A percentile compares a stretch with the other conserved stretches of the same genome.
Conservation (phyloP, 331 rosid species). For the Prunus yedoensis region DNA sequence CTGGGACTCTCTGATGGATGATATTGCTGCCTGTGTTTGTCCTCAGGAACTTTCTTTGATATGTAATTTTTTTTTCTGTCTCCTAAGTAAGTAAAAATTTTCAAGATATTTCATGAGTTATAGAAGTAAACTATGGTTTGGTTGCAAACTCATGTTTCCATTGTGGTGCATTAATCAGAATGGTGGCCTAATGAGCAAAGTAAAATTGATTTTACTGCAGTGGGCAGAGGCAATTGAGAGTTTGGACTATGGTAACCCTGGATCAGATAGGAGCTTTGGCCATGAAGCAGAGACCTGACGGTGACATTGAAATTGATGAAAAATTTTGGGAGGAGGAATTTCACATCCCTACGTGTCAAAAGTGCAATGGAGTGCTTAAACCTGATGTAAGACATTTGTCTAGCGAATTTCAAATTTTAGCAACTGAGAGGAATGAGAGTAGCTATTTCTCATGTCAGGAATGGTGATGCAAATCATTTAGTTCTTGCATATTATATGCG, state of each 20-base stretch:
- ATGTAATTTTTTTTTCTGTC: no score
- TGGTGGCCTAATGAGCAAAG: conserved; percentile 9
- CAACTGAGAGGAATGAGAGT: conserved; percentile 4
- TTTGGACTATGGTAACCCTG: conserved; percentile 66
- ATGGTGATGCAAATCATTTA: not conserved
- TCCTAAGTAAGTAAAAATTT: not conserved
- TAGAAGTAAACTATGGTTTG: not conserved
- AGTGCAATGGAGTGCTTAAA: conserved; percentile 87
- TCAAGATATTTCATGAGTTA: not conserved
- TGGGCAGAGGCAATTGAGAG: conserved; percentile 91
- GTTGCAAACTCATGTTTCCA: not conserved
- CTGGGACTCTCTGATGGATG: not conserved
- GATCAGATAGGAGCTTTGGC: conserved; percentile 88
- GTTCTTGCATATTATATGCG: not conserved
- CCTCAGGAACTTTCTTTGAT: not conserved
- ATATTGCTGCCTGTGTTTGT: not conserved
- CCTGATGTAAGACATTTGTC: conserved; percentile 67
- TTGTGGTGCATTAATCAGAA: not conserved
- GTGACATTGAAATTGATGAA: conserved; percentile 95
- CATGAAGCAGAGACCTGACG: conserved; percentile 98
- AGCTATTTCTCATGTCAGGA: not conserved
- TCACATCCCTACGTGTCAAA: conserved; percentile 72
- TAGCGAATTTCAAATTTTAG: conserved; percentile 4
- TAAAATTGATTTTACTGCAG: conserved; percentile 39
- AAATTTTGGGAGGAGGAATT: conserved; percentile 91